Base-by-base conservation (phyloP, 805 yeast genomes). In the Starmerella lactis-condensi region DNA sequence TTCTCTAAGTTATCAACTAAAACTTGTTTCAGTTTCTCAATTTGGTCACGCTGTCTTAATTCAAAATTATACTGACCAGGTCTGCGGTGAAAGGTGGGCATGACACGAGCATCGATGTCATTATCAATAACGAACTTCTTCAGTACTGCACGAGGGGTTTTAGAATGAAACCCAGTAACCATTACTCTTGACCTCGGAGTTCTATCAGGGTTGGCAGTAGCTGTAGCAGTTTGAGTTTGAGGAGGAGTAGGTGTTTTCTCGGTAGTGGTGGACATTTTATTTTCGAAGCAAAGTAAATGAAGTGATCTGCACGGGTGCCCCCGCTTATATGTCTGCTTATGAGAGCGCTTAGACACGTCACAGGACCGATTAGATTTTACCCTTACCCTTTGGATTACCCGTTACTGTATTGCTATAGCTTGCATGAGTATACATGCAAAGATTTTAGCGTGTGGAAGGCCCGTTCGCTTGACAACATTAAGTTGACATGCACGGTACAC, bases 41-140 rank as follows among this genome's bases (percentile, higher is more conserved):
- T 19, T 6, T 26, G 13, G 21, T 6, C 21, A 12, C 9, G 21
- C 14, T 26, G 6, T 10, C 17, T 26, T 15, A 26, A 12, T 6
- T 19, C n/a, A 12, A 15, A n/a, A 7, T 19, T 26, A 12, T 26
- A 26, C 21, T 26, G 21, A 12, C 29, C 29, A 7, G 29, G 29
- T 26, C 13, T 16, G 19, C 29, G 29, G 17, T 8, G 17, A 26
- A 11, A 26, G 6, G 29, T 17, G 6, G 29, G 29, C 21, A 21
- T 17, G 12, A 26, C 29, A 6, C 12, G n/a, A 21, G 21, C 10
- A 12, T 6, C 8, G 21, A 26, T 15, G 19, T 15, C 29, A 15
- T 26, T 26, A 6, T 26, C 29, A 9, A 17, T 16, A 12, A 26
- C 21, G 6, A 15, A 6, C 6, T 26, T 21, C 6, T 6, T 7